phyloP scores from a whole-genome alignment of 129 eudicot species.

The Lactuca saligna region DNA sequence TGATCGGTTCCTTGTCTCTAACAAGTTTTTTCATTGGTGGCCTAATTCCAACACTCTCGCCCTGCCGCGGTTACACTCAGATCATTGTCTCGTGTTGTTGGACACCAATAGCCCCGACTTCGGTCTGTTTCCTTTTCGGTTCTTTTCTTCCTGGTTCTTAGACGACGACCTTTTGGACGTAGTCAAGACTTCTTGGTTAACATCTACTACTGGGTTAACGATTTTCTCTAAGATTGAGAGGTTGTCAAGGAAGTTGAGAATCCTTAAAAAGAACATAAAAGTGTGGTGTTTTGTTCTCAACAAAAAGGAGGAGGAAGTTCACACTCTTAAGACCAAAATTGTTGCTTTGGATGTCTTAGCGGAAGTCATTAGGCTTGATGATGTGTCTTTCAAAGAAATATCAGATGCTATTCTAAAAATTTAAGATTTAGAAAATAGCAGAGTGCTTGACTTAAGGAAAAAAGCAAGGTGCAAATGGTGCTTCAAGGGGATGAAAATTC shows the following conservation, averaged over 20 bases:
- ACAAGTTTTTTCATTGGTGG: neutral
- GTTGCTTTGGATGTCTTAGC: neutral
- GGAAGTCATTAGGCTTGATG: neutral
- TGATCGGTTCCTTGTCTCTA: neutral
- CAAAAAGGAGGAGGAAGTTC: neutral
- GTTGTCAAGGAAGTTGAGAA: neutral
- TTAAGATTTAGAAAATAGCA: no score
- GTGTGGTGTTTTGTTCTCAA: neutral
- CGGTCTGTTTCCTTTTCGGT: neutral
- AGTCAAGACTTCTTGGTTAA: neutral
- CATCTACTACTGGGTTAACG: neutral
- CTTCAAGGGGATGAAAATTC: no score
- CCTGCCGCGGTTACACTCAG: neutral
- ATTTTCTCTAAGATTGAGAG: neutral
- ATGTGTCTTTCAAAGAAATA: neutral
- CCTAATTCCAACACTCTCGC: neutral
- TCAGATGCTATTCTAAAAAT: no score
- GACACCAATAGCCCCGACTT: neutral
- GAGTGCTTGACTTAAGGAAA: no score
- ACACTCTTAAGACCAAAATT: neutral
- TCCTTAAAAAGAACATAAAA: neutral
- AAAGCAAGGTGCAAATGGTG: no score
- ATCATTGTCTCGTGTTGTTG: neutral
- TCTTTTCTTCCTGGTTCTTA: neutral
- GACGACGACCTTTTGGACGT: neutral